These are phyloP conservation scores for Puccinia polysora DNA, from an alignment of 1,284 basidiomycete genomes.

Conservation along the genomic window DNA sequence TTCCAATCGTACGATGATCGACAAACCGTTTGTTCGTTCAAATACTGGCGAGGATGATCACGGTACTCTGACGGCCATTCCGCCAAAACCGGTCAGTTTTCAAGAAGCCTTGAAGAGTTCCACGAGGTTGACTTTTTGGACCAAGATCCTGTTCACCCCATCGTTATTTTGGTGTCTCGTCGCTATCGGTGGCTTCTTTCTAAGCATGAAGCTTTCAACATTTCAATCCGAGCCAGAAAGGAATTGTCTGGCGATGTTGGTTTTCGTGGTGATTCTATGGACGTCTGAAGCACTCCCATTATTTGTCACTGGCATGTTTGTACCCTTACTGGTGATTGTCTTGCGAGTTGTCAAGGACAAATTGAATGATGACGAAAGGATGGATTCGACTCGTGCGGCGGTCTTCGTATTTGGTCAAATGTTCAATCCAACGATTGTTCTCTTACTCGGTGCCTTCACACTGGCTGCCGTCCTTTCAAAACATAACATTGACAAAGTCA, in stretches of 20 bases:
- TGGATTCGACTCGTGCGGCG: slow-evolving; percentile 70
- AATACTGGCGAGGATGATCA: slow-evolving; percentile 55
- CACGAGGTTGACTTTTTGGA: neutral
- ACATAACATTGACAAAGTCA: slow-evolving; percentile 83
- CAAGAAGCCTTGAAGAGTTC: neutral
- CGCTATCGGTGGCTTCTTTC: slow-evolving; percentile 58
- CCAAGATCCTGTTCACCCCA: neutral
- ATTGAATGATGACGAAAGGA: slow-evolving; percentile 59
- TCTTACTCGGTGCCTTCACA: slow-evolving; percentile 80
- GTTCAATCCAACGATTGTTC: slow-evolving; percentile 88
- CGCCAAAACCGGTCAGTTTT: slow-evolving; percentile 52
- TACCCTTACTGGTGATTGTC: slow-evolving; percentile 84
- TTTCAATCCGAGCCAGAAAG: slow-evolving; percentile 73
- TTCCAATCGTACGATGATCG: slow-evolving; percentile 49
- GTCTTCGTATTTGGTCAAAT: slow-evolving; percentile 66
- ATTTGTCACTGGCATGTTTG: slow-evolving; percentile 86
- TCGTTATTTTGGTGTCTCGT: slow-evolving; percentile 61
- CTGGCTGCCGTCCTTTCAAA: slow-evolving; percentile 94
- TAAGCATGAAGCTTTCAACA: slow-evolving; percentile 62
- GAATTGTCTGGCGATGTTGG: slow-evolving; percentile 82
- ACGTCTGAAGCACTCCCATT: slow-evolving; percentile 95
- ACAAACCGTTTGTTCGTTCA: slow-evolving; percentile 46
- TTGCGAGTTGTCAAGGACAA: slow-evolving; percentile 71
- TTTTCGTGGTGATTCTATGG: slow-evolving; percentile 91
- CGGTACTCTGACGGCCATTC: neutral